A percentile compares a stretch with the other conserved stretches of the same genome.
phyloP scores from a whole-genome alignment of 805 yeast genomes.

The Metschnikowia santaceciliae region DNA sequence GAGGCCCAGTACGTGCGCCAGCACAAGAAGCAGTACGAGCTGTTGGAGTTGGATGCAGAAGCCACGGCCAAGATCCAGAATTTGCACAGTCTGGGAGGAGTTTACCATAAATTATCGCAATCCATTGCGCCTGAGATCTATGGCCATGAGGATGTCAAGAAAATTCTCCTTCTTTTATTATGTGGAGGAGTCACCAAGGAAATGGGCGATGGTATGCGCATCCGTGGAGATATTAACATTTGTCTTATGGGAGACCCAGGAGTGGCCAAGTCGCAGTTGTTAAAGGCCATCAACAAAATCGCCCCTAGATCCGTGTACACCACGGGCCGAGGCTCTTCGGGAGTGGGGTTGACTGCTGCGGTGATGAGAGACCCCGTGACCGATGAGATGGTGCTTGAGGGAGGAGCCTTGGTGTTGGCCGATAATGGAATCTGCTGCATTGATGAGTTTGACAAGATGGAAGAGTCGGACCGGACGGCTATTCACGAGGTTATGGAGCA shows the following conservation, averaged over 20 bases:
- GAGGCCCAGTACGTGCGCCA: conserved; percentile 84
- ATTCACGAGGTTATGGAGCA: conserved; percentile 99
- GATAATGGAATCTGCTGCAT: conserved; percentile 98
- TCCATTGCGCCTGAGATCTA: conserved; percentile 97
- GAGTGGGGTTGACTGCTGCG: conserved; percentile 98
- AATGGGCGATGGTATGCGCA: conserved; percentile 94
- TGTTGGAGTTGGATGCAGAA: conserved; percentile 53
- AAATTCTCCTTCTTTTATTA: conserved; percentile 75
- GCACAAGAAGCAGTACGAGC: conserved; percentile 83
- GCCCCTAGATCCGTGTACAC: conserved; percentile 97
- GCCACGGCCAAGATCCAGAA: conserved; percentile 52
- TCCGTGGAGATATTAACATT: conserved; percentile 94
- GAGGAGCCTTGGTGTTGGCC: conserved; percentile 95
- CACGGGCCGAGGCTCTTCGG: conserved; percentile 98
- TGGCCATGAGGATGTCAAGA: conserved; percentile 92
- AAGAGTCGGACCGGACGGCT: conserved; percentile 93
- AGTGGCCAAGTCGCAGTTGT: conserved; percentile 95
- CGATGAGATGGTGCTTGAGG: conserved; percentile 96
- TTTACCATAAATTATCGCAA: conserved; percentile 73
- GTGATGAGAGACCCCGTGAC: conserved; percentile 99
- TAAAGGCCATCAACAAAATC: conserved; percentile 84
- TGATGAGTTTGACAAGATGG: conserved; percentile 99
- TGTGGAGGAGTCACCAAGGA: conserved; percentile 96
- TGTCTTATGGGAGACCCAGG: conserved; percentile 99
- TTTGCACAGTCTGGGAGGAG: conserved; percentile 59